These are phyloP conservation scores for Monosporascus sp. DNA, from an alignment of 2,329 filamentous ascomycete genomes.

Conservation along the genomic window DNA sequence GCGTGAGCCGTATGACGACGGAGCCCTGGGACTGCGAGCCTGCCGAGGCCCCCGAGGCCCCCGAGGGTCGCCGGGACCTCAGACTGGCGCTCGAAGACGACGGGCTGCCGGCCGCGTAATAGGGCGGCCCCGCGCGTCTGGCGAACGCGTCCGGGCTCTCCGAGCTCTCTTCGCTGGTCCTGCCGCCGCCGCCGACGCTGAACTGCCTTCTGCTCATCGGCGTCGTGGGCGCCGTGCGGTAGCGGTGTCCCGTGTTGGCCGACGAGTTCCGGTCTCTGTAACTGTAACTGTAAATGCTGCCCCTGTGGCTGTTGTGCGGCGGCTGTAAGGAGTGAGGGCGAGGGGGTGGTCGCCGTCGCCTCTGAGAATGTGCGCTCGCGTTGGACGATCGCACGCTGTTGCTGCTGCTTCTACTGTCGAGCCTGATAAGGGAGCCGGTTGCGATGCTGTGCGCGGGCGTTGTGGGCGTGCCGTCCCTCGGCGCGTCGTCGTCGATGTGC, in stretches of 20 bases:
- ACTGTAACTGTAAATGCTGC: constrained; percentile 19
- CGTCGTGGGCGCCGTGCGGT: constrained; percentile 50
- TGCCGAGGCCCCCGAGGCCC: constrained; percentile 27
- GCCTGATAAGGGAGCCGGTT: constrained; percentile 18
- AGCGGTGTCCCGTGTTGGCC: constrained; percentile 38
- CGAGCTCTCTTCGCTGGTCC: constrained; percentile 18
- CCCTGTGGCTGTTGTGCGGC: background rate
- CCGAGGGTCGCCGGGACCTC: constrained; percentile 30
- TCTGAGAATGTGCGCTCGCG: constrained; percentile 14
- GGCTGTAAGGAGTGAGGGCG: background rate
- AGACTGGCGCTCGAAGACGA: constrained; percentile 33
- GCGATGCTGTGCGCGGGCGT: constrained; percentile 27
- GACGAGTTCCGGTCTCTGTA: constrained; percentile 33
- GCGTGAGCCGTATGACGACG: background rate
- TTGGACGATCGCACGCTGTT: background rate
- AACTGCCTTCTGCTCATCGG: constrained; percentile 37
- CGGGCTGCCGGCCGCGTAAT: constrained; percentile 29
- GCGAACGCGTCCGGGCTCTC: constrained; percentile 37
- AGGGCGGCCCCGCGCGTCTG: constrained; percentile 34
- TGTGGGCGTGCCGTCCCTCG: constrained; percentile 35
- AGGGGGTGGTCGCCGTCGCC: background rate
- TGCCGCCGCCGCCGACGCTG: constrained; percentile 29
- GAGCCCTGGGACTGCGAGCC: background rate
- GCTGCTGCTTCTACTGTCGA: constrained; percentile 8
- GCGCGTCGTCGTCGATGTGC: constrained; percentile 35